Evolutionary conservation across 257 asterid species (phyloP), one percentile per base, ranked within the genome.

Genomic region (Lycium ferocissimum): DNA sequence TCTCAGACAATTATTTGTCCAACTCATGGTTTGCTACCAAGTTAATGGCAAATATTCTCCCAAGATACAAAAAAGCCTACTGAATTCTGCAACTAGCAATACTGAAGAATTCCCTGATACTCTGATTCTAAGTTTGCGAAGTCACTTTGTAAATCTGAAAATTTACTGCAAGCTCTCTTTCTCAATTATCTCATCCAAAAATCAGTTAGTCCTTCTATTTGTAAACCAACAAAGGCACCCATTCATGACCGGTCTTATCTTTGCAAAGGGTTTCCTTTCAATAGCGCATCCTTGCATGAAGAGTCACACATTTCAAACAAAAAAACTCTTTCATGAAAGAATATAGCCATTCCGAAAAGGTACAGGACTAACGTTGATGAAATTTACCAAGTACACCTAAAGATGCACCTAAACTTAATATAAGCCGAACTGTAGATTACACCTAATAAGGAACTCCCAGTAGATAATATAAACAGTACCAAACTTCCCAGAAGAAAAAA

Each of bases 81-180:
- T 59, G 65, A 18, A 18, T 59, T 59, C 3, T 14, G 65, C 65
- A 59, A 59, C 65, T 59, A 59, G 65, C 35, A 61, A 61, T 7
- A n/a, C n/a, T n/a, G 26, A 20, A 20, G 67, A n/a, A 8, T 20
- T 58, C 33, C 9, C 6, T 56, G 62, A 14, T 56, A 14, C 20
- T 56, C 18, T n/a, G 6, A 8, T 20, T 61, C 67, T 18, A n/a
- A 61, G 35, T 20, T n/a, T 61, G 35, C 33, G 67, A 58, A 61
- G 2, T 61, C 3, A 61, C 67, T n/a, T 7, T 7, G 1, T 61
- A 9, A 35, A 8, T 61, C 67, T n/a, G 3, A n/a, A 38, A 1
- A 70, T 12, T 70, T 38, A 70, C 79, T 70, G 54, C 79, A 70
- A 38, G 38, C 14, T 70, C 33, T 70, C 79, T 8, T 70, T 38